These are phyloP conservation scores for Agastache rugosa DNA, from an alignment of 257 asterid species.

Conservation along the genomic window DNA sequence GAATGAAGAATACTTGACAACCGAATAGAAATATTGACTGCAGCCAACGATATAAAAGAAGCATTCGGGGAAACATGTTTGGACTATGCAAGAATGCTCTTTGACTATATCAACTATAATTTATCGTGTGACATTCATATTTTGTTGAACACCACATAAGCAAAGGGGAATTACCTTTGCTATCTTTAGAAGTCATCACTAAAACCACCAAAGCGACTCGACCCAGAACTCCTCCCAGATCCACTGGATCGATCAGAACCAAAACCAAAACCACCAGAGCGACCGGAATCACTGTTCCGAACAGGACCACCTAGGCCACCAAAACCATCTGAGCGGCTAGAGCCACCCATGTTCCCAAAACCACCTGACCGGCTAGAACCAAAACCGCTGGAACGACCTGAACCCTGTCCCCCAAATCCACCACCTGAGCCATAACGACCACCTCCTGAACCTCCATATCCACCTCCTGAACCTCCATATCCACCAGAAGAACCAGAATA, in stretches of 20 bases:
- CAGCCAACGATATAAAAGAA: conserved; percentile 2
- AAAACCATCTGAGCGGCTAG: conserved; percentile 56
- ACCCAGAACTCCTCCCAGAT: conserved; percentile 50
- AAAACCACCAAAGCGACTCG: conserved; percentile 49
- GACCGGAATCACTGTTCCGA: conserved; percentile 41
- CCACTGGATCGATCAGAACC: conserved; percentile 54
- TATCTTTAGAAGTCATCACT: conserved; percentile 38
- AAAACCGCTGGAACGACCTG: conserved; percentile 49
- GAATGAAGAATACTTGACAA: too few relatives aligned
- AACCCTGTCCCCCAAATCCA: conserved; percentile 47
- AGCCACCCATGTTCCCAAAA: too few relatives aligned
- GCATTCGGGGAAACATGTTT: neutral
- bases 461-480: conserved; percentile 59
- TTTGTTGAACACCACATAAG: conserved; percentile 13
- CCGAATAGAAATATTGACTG: neutral
- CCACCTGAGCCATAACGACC: conserved; percentile 47
- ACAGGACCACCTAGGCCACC: conserved; percentile 58
- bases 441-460: conserved; percentile 28
- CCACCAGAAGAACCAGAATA: conserved; percentile 47
- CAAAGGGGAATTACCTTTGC: conserved; percentile 36
- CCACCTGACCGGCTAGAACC: too few relatives aligned
- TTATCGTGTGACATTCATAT: neutral
- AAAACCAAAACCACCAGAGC: conserved; percentile 52
- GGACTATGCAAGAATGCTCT: neutral
- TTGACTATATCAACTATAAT: conserved; percentile 1